Percentiles rank a stretch among this genome's conserved stretches.
These are phyloP conservation scores for Drechslera avenae DNA, from an alignment of 2,329 filamentous ascomycete genomes.

Conservation along the genomic window DNA sequence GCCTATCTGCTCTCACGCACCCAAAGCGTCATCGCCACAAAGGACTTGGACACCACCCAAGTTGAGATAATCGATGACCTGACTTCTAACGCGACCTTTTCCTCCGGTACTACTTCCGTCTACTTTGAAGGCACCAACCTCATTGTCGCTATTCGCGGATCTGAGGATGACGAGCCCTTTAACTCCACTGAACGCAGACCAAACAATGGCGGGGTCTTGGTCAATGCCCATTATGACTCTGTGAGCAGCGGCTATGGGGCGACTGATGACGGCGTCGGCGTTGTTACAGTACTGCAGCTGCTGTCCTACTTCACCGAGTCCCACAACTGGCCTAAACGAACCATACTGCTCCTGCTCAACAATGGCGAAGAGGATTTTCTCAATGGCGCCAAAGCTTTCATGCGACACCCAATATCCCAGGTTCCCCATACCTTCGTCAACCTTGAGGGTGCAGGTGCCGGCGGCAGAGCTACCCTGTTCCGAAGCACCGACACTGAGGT, in stretches of 20 bases:
- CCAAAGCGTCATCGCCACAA: slow-evolving; percentile 69
- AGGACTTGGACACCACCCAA: slow-evolving; percentile 47
- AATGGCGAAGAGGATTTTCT: slow-evolving; percentile 95
- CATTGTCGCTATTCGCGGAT: slow-evolving; percentile 86
- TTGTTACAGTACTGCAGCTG: slow-evolving; percentile 83
- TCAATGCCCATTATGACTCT: slow-evolving; percentile 95
- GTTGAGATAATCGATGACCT: slow-evolving; percentile 80
- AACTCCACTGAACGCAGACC: slow-evolving; percentile 58
- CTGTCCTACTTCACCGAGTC: slow-evolving; percentile 80
- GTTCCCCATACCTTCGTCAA: slow-evolving; percentile 91
- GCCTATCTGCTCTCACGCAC: slow-evolving; percentile 76
- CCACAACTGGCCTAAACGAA: slow-evolving; percentile 73
- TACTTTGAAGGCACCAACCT: slow-evolving; percentile 96
- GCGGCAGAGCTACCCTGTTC: slow-evolving; percentile 85
- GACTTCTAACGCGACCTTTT: slow-evolving; percentile 76
- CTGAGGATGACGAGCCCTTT: slow-evolving; percentile 73
- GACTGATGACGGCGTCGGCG: slow-evolving; percentile 90
- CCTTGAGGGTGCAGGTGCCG: slow-evolving; percentile 91
- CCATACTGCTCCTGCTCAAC: slow-evolving; percentile 85
- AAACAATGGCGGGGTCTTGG: slow-evolving; percentile 77
- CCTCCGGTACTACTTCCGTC: slow-evolving; percentile 58
- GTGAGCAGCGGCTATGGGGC: slow-evolving; percentile 92
- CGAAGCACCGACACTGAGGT: slow-evolving; percentile 86
- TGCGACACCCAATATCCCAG: slow-evolving; percentile 77
- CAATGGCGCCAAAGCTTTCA: slow-evolving; percentile 84